phyloP scores from a whole-genome alignment of 805 yeast species.

The Saturnispora diversa region DNA sequence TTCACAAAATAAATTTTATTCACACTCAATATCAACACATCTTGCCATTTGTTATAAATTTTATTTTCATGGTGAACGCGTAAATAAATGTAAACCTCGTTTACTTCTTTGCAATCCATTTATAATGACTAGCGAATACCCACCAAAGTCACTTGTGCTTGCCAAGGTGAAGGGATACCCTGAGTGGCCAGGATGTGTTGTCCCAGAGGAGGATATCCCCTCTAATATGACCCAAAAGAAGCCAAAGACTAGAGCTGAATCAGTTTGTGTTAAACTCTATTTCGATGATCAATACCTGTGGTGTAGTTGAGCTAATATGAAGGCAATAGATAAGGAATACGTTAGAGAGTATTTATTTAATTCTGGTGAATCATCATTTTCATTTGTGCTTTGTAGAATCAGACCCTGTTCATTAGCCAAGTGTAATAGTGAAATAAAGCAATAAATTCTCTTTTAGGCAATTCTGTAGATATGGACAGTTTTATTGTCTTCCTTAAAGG shows the following conservation, averaged over 20 bases:
- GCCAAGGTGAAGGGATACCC: slow-evolving; percentile 85
- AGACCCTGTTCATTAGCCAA: too few relatives aligned
- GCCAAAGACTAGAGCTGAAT: slow-evolving; percentile 36
- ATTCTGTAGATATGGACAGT: too few relatives aligned
- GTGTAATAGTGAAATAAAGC: too few relatives aligned
- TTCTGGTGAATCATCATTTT: too few relatives aligned
- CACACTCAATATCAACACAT: too few relatives aligned
- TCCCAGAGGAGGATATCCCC: slow-evolving; percentile 55
- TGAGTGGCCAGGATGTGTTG: slow-evolving; percentile 85
- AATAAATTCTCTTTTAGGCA: too few relatives aligned
- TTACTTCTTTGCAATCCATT: not conserved
- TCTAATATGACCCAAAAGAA: slow-evolving; percentile 40
- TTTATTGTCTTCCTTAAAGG: too few relatives aligned
- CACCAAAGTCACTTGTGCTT: slow-evolving; percentile 44
- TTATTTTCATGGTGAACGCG: not conserved
- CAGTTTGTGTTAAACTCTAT: slow-evolving; percentile 53
- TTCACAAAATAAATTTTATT: too few relatives aligned
- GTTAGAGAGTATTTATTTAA: slow-evolving; percentile 30
- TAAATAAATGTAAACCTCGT: not conserved
- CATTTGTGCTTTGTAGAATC: too few relatives aligned
- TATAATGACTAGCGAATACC: slow-evolving; percentile 1
- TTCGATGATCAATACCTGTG: slow-evolving; percentile 68
- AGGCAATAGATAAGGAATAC: slow-evolving; percentile 34
- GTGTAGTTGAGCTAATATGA: slow-evolving; percentile 48
- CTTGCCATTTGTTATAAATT: not conserved